Evolutionary conservation across 345 rosid genomes (phyloP).

Genomic region (Bretschneidera sinensis): DNA sequence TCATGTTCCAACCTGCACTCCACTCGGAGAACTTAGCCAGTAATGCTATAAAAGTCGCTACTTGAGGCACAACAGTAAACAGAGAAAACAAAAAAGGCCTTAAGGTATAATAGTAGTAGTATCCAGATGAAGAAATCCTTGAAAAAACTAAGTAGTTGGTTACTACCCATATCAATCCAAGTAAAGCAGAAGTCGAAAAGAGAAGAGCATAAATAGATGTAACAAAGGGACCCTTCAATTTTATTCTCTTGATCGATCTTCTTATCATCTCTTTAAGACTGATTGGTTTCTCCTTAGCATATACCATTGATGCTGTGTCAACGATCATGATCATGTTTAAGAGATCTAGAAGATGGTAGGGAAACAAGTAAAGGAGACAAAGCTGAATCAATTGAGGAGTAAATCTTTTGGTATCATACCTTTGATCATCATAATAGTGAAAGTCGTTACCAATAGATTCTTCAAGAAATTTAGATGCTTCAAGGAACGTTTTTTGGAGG

Average conservation of each 20-base stretch:
- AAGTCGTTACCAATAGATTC: background rate
- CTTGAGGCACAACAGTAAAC: constrained; percentile 18
- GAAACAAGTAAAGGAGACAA: constrained; percentile 7
- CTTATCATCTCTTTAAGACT: constrained; percentile 5
- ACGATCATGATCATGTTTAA: constrained; percentile 27
- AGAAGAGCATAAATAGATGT: constrained; percentile 34
- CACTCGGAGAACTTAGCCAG: constrained; percentile 32
- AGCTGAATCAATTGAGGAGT: constrained; percentile 13
- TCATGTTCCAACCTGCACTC: constrained; percentile 45
- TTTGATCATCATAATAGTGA: background rate
- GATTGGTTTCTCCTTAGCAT: constrained; percentile 18
- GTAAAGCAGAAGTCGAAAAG: constrained; percentile 23
- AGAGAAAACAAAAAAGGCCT: background rate
- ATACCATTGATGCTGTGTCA: constrained; percentile 22
- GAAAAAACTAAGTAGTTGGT: constrained; percentile 17
- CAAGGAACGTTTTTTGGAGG: constrained; percentile 18
- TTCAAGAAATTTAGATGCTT: constrained; percentile 7
- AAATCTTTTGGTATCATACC: background rate
- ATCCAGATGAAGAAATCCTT: background rate
- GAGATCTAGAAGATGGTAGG: constrained; percentile 28
- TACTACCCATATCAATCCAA: constrained; percentile 27
- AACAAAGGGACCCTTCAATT: constrained; percentile 34
- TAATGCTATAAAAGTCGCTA: constrained; percentile 19
- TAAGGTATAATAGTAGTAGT: no score
- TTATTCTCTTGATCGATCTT: constrained; percentile 11